These are phyloP conservation scores for Tephrocybe sp. DNA, from an alignment of 768 basidiomycete species.

Conservation along the genomic window DNA sequence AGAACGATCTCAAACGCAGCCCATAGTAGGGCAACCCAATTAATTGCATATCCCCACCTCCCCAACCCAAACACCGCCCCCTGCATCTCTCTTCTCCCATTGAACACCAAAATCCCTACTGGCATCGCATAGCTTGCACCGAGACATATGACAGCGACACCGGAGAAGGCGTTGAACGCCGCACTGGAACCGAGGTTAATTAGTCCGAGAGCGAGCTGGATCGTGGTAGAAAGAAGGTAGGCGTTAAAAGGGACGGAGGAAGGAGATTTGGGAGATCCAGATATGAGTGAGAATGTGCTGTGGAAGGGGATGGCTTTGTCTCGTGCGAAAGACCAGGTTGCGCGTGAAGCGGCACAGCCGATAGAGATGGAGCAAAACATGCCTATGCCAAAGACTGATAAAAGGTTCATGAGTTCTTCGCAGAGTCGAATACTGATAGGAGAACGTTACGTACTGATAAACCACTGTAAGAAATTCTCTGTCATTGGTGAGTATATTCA, in stretches of 20 bases:
- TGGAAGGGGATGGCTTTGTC: slow-evolving; percentile 64
- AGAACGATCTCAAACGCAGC: slow-evolving; percentile 57
- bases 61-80: slow-evolving; percentile 54
- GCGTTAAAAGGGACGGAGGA: slow-evolving; percentile 58
- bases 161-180: slow-evolving; percentile 68
- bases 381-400: slow-evolving; percentile 47
- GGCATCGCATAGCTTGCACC: slow-evolving; percentile 63
- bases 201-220: slow-evolving; percentile 59
- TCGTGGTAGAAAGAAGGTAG: slow-evolving; percentile 52
- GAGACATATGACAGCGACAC: slow-evolving; percentile 65
- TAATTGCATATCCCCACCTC: slow-evolving; percentile 40
- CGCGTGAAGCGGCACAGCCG: slow-evolving; percentile 63
- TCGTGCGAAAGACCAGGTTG: slow-evolving; percentile 70
- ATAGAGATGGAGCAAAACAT: slow-evolving; percentile 69
- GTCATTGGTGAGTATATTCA: not conserved
- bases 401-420: slow-evolving; percentile 8
- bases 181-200: slow-evolving; percentile 61
- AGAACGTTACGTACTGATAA: slow-evolving; percentile 30
- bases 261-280: slow-evolving; percentile 26
- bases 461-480: slow-evolving; percentile 25
- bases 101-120: slow-evolving; percentile 46
- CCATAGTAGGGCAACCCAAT: slow-evolving; percentile 57
- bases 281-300: slow-evolving; percentile 43
- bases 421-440: not conserved
- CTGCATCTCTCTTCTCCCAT: slow-evolving; percentile 37